Conservation (phyloP, 495 filamentous ascomycete genomes). For the Gamarada debralockiae region DNA sequence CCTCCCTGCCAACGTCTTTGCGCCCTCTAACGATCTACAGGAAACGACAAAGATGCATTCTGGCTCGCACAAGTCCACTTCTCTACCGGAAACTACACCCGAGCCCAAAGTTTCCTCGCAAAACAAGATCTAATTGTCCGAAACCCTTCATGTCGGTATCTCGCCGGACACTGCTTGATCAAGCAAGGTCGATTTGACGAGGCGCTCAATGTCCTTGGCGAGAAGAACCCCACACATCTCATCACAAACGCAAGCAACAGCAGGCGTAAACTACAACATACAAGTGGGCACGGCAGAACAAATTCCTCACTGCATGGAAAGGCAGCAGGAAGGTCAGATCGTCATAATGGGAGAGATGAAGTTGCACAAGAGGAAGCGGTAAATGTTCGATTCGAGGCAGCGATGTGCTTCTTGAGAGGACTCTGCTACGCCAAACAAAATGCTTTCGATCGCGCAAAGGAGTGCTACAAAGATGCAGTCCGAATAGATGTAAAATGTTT, state of each 20-base stretch:
- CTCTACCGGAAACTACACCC: slow-evolving; percentile 85
- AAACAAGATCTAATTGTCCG: slow-evolving; percentile 77
- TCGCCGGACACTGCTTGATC: slow-evolving; percentile 89
- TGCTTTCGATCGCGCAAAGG: slow-evolving; percentile 93
- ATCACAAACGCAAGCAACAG: slow-evolving; percentile 61
- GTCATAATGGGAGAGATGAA: slow-evolving; percentile 47
- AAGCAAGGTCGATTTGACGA: slow-evolving; percentile 87
- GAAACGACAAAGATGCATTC: slow-evolving; percentile 85
- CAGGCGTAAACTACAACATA: slow-evolving; percentile 51
- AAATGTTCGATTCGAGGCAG: slow-evolving; percentile 85
- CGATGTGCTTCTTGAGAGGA: slow-evolving; percentile 94
- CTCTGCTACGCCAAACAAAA: slow-evolving; percentile 97
- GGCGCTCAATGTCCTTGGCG: slow-evolving; percentile 82
- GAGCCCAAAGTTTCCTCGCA: slow-evolving; percentile 79
- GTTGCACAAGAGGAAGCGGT: slow-evolving; percentile 48
- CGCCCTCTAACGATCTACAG: slow-evolving; percentile 42
- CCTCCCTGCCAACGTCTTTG: neutral
- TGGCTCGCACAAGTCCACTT: slow-evolving; percentile 96
- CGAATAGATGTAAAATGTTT: slow-evolving; percentile 97
- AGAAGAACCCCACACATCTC: slow-evolving; percentile 86
- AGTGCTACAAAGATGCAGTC: slow-evolving; percentile 97
- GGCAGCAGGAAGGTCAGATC: slow-evolving; percentile 37
- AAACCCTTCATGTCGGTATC: slow-evolving; percentile 82
- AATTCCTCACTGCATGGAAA: slow-evolving; percentile 26
- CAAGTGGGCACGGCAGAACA: slow-evolving; percentile 29